phyloP scores from a whole-genome alignment of 75 land plant genomes.

The Cryptomeria japonica region DNA sequence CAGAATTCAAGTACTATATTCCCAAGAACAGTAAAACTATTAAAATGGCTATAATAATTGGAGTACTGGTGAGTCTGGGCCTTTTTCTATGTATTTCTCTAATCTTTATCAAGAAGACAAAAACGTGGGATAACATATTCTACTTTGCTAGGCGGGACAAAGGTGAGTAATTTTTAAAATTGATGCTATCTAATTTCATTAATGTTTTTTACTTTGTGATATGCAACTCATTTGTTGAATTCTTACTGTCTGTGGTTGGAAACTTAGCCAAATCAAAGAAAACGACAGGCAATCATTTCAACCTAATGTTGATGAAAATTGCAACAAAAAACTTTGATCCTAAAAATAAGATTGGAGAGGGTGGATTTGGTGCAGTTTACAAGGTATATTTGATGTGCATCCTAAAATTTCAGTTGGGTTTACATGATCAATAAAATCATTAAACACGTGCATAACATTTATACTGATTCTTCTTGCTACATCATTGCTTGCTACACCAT shows the following conservation, averaged over 20 bases:
- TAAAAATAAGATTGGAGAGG: too few species aligned
- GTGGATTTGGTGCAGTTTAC: too few species aligned
- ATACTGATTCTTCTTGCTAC: background rate
- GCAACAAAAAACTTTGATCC: slow-evolving; percentile 11
- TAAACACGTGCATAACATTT: background rate
- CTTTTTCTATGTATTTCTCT: background rate
- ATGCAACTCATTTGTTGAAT: background rate
- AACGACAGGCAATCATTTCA: background rate
- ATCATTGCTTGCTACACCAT: background rate
- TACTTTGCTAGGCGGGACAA: background rate
- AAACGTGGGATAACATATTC: background rate
- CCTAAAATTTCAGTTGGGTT: too few species aligned
- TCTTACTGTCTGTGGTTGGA: background rate
- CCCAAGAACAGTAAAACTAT: background rate
- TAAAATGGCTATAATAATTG: background rate
- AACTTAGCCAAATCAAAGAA: background rate
- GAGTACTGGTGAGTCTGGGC: background rate
- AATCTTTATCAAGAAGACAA: background rate
- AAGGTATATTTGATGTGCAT: too few species aligned
- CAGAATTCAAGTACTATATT: background rate
- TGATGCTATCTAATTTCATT: background rate
- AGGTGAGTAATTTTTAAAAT: background rate
- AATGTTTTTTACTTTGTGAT: background rate
- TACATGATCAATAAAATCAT: background rate
- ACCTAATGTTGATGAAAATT: background rate